A percentile compares a stretch with the other conserved stretches of the same genome.
Evolutionary conservation across 2,329 filamentous ascomycete genomes (phyloP).

Genomic region (Colletotrichum orchidophilum): DNA sequence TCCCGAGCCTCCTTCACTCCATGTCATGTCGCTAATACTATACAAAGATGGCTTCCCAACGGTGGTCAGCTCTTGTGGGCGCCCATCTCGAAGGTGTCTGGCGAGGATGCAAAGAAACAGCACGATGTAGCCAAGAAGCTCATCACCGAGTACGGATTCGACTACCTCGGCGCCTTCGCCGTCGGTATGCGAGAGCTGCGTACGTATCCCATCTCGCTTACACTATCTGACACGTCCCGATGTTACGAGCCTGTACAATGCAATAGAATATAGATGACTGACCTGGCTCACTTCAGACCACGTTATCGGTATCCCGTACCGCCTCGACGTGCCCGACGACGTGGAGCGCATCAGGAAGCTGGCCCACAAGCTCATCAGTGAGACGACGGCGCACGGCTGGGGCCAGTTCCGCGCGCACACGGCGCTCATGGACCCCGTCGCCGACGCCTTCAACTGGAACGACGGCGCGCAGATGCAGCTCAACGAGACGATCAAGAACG

Average conservation of each 20-base stretch:
- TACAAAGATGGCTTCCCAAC: constrained; percentile 49
- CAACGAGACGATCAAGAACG: constrained; percentile 55
- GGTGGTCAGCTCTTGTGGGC: constrained; percentile 49
- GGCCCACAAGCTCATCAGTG: constrained; percentile 47
- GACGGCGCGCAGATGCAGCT: constrained; percentile 50
- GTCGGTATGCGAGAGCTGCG: constrained; percentile 40
- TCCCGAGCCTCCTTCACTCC: constrained; percentile 44
- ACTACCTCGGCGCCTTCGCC: constrained; percentile 43
- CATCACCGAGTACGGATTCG: constrained; percentile 39
- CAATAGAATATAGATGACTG: not conserved
- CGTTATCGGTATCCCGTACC: constrained; percentile 63
- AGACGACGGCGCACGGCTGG: constrained; percentile 50
- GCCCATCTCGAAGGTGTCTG: constrained; percentile 46
- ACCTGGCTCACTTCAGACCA: constrained; percentile 43
- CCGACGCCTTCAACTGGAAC: constrained; percentile 53
- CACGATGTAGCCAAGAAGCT: constrained; percentile 42
- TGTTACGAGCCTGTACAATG: too few relatives aligned
- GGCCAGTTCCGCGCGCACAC: constrained; percentile 57
- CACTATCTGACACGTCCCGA: not conserved
- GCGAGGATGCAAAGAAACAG: constrained; percentile 45
- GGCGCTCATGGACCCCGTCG: constrained; percentile 54
- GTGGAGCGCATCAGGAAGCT: constrained; percentile 38
- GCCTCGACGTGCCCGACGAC: constrained; percentile 52
- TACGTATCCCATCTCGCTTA: constrained; percentile 33
- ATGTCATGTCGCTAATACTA: constrained; percentile 52